Base-by-base conservation (phyloP, 192 early-diverging fungal species). In the Powellomyces hirtus region DNA sequence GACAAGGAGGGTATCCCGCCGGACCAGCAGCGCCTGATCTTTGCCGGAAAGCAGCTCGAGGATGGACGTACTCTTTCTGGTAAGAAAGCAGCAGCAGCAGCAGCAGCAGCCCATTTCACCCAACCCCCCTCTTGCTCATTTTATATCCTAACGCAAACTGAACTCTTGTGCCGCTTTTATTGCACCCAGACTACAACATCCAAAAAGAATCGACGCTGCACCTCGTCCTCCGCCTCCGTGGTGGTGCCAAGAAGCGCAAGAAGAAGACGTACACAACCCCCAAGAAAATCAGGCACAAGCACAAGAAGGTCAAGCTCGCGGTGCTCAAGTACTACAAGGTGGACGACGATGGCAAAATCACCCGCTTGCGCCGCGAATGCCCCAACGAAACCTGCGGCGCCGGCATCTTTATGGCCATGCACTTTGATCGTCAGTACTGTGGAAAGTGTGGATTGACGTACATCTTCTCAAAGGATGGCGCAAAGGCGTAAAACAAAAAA, bases 251-350 rank as follows among this genome's bases (percentile, higher is more conserved):
- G 92, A 97, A 98, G 91, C 88, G 93, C 72, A 98, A 97, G 90
- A 98, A 98, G 94, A 98, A 49, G 95, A 91, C 88, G 66, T 97
- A 98, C 90, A 98, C 95, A 73, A 98, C 97, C 65, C 97, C 97
- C 83, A 97, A 98, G 92, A 97, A 97, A 90, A 94, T 94, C 75
- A 91, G 94, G 79, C 95, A 98, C 89, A 97, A 97, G 92, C 86
- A 89, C 79, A 94, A 93, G 90, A 97, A 97, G 88, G 94, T 97
- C 79, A 98, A 98, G 88, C 85, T 98, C 74, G 92, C 95, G 36
- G 92, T 97, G 72, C 88, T 98, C 79, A 71, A 97, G 89, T 97
- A 89, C 91, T 98, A 97, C 89, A 95, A 98, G 91, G 95, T 98
- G 58, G 97, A 98, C 62, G 89, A 90, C 75, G 88, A 90, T 77